phyloP scores from a whole-genome alignment of 2,329 filamentous ascomycete species.

The Epichloe elymi region DNA sequence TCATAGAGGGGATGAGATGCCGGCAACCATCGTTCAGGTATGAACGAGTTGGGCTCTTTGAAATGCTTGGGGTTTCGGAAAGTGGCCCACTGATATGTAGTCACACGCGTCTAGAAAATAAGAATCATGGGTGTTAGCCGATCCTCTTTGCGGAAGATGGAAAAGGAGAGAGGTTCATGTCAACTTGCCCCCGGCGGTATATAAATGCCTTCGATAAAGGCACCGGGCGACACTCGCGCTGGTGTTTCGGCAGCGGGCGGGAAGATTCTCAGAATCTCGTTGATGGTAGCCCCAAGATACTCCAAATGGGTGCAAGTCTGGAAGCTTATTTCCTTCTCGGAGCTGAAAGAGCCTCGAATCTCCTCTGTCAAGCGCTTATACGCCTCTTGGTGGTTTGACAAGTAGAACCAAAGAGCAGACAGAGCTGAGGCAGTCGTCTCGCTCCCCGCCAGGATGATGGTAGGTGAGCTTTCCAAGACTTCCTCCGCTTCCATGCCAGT shows the following conservation, averaged over 20 bases:
- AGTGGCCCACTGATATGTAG: conserved; percentile 30
- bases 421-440: conserved; percentile 22
- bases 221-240: conserved; percentile 18
- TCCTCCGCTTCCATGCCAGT: conserved; percentile 21
- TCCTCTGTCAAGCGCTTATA: conserved; percentile 23
- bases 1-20: conserved; percentile 18
- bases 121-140: not conserved
- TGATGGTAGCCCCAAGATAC: conserved; percentile 27
- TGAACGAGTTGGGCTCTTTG: conserved; percentile 28
- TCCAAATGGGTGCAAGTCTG: conserved; percentile 15
- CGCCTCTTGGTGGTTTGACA: conserved; percentile 17
- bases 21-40: conserved; percentile 32
- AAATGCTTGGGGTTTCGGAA: conserved; percentile 32
- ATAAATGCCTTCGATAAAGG: conserved; percentile 18
- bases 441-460: conserved; percentile 18
- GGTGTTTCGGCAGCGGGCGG: conserved; percentile 19
- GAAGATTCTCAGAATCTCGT: conserved; percentile 30
- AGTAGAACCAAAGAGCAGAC: conserved; percentile 16
- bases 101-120: conserved; percentile 23
- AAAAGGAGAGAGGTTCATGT: no score
- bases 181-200: conserved; percentile 22
- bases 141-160: no score
- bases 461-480: conserved; percentile 14
- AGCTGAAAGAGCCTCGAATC: conserved; percentile 10
- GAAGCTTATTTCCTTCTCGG: conserved; percentile 24